Evolutionary conservation across 202 grass and related monocot genomes (phyloP), one percentile per base, ranked within the genome.

Genomic region (Eragrostis tef): DNA sequence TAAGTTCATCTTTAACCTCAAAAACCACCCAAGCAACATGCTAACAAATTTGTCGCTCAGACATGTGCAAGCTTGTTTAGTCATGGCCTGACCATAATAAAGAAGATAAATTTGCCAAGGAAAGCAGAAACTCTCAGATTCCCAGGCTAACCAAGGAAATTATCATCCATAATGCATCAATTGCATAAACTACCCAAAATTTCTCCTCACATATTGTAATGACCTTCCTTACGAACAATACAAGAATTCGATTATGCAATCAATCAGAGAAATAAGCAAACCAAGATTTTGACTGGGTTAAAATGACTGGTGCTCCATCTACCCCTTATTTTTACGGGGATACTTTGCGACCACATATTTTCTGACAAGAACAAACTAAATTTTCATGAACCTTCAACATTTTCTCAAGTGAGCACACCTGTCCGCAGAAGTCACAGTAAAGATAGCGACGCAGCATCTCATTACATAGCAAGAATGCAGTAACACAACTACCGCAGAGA

Each of bases 321-420:
- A 58, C 3, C 22, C 9, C 2, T 39, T 5, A 58, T 58, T 58
- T 57, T 56, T 21, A 58, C 21, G 11, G 58, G 22, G 4, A 61
- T 61, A 6, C 24, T 26, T 27, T 61, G 6, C 45, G 9, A 51
- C 60, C 29, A 51, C 7, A 6, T 2, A 68, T 54, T 43, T 21
- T 60, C 25, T 60, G 11, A 27, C 26, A 27, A 61, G 58, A 34
- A 34, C 31, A 34, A 34, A 34, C 31, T 34, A 34, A 34, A 34
- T 34, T 34, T 34, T 2, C 1, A 0, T 9, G 9, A 42, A 21
- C 20, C 46, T 51, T 25, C 12, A 60, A 49, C 3, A 36, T 63
- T 82, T 62, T 62, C 43, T 51, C 19, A 49, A 82, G 79, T 31
- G 43, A 73, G 11, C n/a, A 47, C 57, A 48, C 64, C 67, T 50